These are phyloP conservation scores for Manihot esculenta DNA, from an alignment of 441 rosid species.

Conservation along the genomic window DNA sequence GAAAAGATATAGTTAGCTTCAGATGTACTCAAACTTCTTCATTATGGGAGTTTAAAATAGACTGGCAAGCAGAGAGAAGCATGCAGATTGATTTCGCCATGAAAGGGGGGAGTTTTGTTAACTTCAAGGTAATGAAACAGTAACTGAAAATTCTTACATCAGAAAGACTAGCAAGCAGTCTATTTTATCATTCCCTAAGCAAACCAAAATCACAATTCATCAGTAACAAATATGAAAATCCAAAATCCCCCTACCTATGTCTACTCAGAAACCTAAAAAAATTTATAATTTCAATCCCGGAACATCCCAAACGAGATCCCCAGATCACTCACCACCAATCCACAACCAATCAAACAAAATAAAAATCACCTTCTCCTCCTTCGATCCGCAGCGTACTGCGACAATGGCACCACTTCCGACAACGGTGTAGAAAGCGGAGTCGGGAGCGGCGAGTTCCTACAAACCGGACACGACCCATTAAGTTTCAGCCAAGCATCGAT, in stretches of 20 bases:
- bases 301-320: conserved; percentile 1
- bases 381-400: conserved; percentile 83
- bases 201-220: conserved; percentile 17
- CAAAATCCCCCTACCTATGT: conserved; percentile 17
- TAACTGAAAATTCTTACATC: conserved; percentile 2
- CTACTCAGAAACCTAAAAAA: conserved; percentile 7
- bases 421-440: conserved; percentile 93
- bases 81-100: not conserved
- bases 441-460: conserved; percentile 93
- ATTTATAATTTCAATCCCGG: conserved; percentile 18
- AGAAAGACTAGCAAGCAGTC: conserved; percentile 3
- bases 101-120: not conserved
- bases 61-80: too few relatives aligned
- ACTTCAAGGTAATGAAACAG: conserved; percentile 8
- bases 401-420: conserved; percentile 87
- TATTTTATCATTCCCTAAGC: not conserved
- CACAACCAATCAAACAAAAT: conserved; percentile 4
- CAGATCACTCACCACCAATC: not conserved
- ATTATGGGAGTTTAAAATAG: not conserved
- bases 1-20: not conserved
- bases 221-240: not conserved
- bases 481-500: conserved; percentile 93
- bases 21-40: too few relatives aligned
- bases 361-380: conserved; percentile 53
- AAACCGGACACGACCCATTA: conserved; percentile 93